Evolutionary conservation across 2,329 filamentous ascomycete genomes (phyloP), one percentile per base, ranked within the genome.

Genomic region (Byssochlamys sp.): DNA sequence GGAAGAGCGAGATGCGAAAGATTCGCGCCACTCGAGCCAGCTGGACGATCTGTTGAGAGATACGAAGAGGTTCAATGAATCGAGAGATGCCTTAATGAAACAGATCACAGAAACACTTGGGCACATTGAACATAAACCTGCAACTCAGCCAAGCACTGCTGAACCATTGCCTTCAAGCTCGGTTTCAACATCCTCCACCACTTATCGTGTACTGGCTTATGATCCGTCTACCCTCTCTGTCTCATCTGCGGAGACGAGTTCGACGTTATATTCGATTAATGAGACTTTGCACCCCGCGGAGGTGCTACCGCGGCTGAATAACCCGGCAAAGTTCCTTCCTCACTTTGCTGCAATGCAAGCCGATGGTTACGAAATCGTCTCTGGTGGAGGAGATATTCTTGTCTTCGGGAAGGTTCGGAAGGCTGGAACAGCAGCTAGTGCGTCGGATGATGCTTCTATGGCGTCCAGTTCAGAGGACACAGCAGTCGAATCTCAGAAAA

Each of bases 301-400:
- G 11, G 63, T 75, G 4, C 63, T 78, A 6, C 63, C 69, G 19
- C 69, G 66, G 10, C 62, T 78, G 6, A 69, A 73, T 33, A 69
- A 72, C 27, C 71, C 75, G 2, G 70, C 71, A n/a, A 72, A 71
- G 35, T 77, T 77, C 52, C 60, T 77, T 1, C 70, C 70, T 2
- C 70, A 74, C 56, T 74, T 77, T 39, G 64, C 66, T 4, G 59
- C 65, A 28, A 69, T 78, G 66, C 65, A 72, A 55, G 55, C 62
- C 27, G 68, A 73, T 39, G 76, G 75, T 2, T 78, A 75, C 55
- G 73, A 75, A 14, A 71, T 78, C 39, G 69, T 72, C 10, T 73
- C 71, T 4, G 75, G 75, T 1, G 70, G 70, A 12, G 70, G 69
- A 9, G 69, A 77, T 58, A 69, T 76, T n/a, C 66, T 77, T 39